Conservation (phyloP, 257 asterid genomes). For the Haberlea rhodopensis region DNA sequence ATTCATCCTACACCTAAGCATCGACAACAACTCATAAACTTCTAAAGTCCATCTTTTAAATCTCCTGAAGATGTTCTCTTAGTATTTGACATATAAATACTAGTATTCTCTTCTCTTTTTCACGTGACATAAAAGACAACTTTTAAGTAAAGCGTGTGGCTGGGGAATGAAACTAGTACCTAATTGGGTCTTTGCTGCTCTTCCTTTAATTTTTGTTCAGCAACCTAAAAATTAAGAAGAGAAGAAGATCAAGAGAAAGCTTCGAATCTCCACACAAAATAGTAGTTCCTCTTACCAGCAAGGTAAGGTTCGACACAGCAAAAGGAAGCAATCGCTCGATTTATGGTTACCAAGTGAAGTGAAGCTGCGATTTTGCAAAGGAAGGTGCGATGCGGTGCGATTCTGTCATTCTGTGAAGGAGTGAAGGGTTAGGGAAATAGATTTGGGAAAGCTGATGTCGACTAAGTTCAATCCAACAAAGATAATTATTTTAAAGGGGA, state of each 20-base stretch:
- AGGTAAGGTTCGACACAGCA: no score
- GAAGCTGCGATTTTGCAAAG: no score
- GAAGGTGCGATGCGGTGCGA: no score
- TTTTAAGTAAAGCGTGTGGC: neutral
- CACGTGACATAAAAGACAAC: neutral
- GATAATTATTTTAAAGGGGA: no score
- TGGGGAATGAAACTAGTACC: conserved; percentile 37
- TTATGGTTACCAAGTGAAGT: no score
- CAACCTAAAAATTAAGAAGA: conserved; percentile 46
- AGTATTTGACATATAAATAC: neutral
- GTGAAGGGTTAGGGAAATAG: no score
- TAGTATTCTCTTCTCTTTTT: neutral
- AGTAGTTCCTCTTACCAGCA: conserved; percentile 17
- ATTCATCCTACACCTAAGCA: neutral
- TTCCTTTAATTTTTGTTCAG: conserved; percentile 63
- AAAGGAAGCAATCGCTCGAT: no score
- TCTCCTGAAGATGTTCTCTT: neutral
- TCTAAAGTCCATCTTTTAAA: no score
- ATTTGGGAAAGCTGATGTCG: no score
- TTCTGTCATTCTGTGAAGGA: no score
- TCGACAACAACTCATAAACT: neutral
- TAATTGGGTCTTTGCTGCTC: conserved; percentile 54
- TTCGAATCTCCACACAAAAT: conserved; percentile 15
- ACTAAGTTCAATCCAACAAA: no score
- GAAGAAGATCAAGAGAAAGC: conserved; percentile 13